These are phyloP conservation scores for Termitomyces sp. DNA, from an alignment of 768 basidiomycete species.

Conservation along the genomic window DNA sequence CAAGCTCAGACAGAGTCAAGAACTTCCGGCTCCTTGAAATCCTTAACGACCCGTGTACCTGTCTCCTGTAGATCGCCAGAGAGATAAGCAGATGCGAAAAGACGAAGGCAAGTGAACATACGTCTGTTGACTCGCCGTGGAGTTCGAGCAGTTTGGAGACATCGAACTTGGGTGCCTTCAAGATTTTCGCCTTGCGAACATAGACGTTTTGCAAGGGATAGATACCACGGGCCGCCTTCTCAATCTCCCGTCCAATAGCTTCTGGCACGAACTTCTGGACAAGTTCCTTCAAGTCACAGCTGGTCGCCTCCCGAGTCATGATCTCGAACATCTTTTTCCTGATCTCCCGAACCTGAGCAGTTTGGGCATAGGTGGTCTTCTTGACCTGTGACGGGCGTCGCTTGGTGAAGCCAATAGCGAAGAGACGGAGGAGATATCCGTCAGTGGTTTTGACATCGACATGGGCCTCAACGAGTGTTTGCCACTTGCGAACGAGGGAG, in stretches of 20 bases:
- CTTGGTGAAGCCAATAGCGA: slow-evolving; percentile 99
- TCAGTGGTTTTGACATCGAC: slow-evolving; percentile 99
- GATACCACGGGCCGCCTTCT: slow-evolving; percentile 94
- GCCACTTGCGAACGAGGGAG: slow-evolving; percentile 99
- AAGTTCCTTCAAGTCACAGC: slow-evolving; percentile 95
- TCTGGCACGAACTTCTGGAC: slow-evolving; percentile 99
- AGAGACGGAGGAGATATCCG: slow-evolving; percentile 98
- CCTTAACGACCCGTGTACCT: slow-evolving; percentile 88
- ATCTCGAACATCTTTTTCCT: slow-evolving; percentile 99
- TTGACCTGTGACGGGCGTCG: slow-evolving; percentile 93
- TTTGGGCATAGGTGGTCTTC: slow-evolving; percentile 98
- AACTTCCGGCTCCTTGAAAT: slow-evolving; percentile 97
- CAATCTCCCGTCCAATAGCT: slow-evolving; percentile 98
- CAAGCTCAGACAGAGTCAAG: slow-evolving; percentile 80
- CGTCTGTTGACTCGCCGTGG: slow-evolving; percentile 93
- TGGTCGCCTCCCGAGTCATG: slow-evolving; percentile 92
- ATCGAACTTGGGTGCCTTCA: slow-evolving; percentile 97
- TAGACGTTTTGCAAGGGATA: slow-evolving; percentile 99
- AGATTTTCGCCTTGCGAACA: slow-evolving; percentile 98
- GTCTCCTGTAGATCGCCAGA: slow-evolving; percentile 60
- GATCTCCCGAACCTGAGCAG: slow-evolving; percentile 94
- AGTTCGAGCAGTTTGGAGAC: slow-evolving; percentile 93
- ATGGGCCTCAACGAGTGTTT: slow-evolving; percentile 97
- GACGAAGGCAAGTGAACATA: slow-evolving; percentile 35
- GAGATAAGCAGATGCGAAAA: slow-evolving; percentile 5